Evolutionary conservation across 1,139 yeast species (phyloP), one percentile per base, ranked within the genome.

Genomic region (Candida sanyaensis): DNA sequence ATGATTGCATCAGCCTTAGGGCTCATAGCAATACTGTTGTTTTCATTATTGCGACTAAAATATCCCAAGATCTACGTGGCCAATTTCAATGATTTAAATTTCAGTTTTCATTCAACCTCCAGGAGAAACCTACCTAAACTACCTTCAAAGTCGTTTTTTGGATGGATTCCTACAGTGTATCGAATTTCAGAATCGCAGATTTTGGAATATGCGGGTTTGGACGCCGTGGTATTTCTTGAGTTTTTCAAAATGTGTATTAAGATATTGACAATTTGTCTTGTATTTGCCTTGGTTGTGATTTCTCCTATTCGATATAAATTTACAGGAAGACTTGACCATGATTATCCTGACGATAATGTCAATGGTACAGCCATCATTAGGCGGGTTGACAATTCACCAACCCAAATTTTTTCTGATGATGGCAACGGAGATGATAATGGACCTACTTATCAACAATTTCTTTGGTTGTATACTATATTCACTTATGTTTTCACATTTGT

Each of bases 161-260:
- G 93, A 1, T 92, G 97, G 97, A 73, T 92, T 6, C 78, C 84
- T 1, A 80, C 83, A 0, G 69, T 92, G 13, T 81, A 80, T 62
- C 67, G 66, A 13, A 82, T 91, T 13, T 75, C 78, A 26, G 98
- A 93, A 58, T 78, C 81, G 32, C 90, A 91, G 55, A 81, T 93
- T 1, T 73, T 93, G 46, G 92, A 89, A 52, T 86, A 86, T 61
- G 97, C 97, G 1, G 99, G 99, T 0, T 70, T 93, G 39, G 99
- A 93, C 68, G 97, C 98, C 0, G 91, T 81, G 66, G 97, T 92
- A 46, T 89, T 86, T 59, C 69, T 89, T 28, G 86, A 88, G 12
- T 89, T 89, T 64, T 90, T 89, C 74, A 80, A 82, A 54, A 85
- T 88, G 84, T 81, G 91, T 36, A 85, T 88, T 49, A 80, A 80